phyloP scores from a whole-genome alignment of 2,329 filamentous ascomycete species.

The Alternaria sp. region DNA sequence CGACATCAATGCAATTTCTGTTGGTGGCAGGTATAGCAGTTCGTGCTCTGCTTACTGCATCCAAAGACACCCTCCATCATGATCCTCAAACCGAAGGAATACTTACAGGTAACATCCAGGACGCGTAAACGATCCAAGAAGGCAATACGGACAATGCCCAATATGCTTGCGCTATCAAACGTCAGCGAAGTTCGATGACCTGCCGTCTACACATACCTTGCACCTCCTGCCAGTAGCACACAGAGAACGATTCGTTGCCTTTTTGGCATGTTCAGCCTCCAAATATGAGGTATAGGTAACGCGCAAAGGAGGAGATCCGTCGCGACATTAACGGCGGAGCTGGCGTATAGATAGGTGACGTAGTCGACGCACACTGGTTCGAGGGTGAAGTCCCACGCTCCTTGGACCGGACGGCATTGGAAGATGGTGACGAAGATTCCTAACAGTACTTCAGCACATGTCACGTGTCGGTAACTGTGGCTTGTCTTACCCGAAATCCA shows the following conservation, averaged over 20 bases:
- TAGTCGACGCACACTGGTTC: slow-evolving; percentile 27
- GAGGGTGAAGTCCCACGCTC: slow-evolving; percentile 33
- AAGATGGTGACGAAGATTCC: slow-evolving; percentile 38
- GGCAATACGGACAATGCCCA: slow-evolving; percentile 29
- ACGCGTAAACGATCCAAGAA: slow-evolving; percentile 25
- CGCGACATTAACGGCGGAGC: slow-evolving; percentile 29
- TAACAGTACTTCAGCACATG: background rate
- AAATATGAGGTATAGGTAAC: slow-evolving; percentile 34
- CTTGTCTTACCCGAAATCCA: slow-evolving; percentile 27
- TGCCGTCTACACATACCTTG: slow-evolving; percentile 22
- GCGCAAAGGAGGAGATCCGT: slow-evolving; percentile 35
- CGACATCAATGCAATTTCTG: background rate
- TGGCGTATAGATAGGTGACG: slow-evolving; percentile 35
- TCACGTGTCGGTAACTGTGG: background rate
- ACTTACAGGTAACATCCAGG: slow-evolving; percentile 36
- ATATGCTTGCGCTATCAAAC: slow-evolving; percentile 27
- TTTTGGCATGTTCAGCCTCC: slow-evolving; percentile 33
- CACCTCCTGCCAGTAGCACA: slow-evolving; percentile 33
- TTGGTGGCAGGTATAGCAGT: background rate
- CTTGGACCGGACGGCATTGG: slow-evolving; percentile 30
- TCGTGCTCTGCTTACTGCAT: background rate
- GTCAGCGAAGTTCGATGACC: background rate
- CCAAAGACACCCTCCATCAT: background rate
- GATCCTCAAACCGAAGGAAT: background rate
- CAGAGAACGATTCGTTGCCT: slow-evolving; percentile 38